A percentile compares a stretch with the other conserved stretches of the same genome.
Conservation (phyloP, 371 early-diverging fungal species). For the Polyrhizophydium stewartii region DNA sequence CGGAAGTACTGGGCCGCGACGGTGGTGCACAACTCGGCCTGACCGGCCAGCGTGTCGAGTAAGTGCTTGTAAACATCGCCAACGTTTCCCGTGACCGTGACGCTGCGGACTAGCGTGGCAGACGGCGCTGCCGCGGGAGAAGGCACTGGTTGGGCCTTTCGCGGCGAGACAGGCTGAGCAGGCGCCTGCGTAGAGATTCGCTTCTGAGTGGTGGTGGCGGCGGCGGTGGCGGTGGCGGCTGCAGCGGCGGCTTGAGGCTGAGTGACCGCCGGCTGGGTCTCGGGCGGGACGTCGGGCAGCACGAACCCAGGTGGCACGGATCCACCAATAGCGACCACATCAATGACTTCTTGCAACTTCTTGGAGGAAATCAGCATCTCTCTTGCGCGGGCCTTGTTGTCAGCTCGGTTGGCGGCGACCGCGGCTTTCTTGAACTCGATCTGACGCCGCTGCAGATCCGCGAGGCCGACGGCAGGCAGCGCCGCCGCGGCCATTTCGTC, state of each 20-base stretch:
- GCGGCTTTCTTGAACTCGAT: conserved; percentile 47
- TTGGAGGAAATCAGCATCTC: conserved; percentile 42
- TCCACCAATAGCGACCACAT: too few relatives aligned
- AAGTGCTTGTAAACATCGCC: conserved; percentile 15
- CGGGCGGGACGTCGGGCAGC: conserved; percentile 33
- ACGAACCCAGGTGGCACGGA: too few relatives aligned
- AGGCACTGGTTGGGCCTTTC: too few relatives aligned
- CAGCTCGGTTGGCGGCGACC: conserved; percentile 46
- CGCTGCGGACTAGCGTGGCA: background rate
- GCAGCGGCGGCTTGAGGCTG: too few relatives aligned
- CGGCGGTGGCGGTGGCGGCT: background rate
- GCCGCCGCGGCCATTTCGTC: background rate
- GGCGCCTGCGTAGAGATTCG: background rate
- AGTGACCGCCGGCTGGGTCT: conserved; percentile 24
- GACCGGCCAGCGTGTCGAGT: conserved; percentile 38
- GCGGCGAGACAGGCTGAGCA: too few relatives aligned
- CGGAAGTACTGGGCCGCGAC: conserved; percentile 48
- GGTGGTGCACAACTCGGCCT: conserved; percentile 61
- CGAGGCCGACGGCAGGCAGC: background rate
- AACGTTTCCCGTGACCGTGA: background rate
- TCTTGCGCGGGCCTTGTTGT: conserved; percentile 48
- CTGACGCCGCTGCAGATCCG: background rate
- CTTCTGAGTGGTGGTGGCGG: background rate
- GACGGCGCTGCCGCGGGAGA: background rate
- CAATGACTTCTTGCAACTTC: background rate